phyloP scores from a whole-genome alignment of 208 protist species.

The Leishmania braziliensis region DNA sequence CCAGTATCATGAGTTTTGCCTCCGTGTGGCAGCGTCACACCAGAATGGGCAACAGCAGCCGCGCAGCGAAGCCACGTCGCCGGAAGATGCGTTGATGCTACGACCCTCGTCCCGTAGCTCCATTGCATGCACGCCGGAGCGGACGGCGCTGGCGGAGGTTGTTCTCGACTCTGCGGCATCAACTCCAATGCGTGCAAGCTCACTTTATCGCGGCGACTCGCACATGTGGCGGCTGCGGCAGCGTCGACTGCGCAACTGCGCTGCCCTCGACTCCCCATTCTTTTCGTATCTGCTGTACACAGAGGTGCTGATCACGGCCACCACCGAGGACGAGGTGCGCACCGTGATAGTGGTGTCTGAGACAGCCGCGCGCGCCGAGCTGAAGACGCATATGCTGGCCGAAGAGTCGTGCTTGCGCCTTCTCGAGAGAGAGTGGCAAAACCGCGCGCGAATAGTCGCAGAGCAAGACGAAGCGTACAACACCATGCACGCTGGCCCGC shows the following conservation, averaged over 20 bases:
- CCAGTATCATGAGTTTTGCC: slow-evolving; percentile 51
- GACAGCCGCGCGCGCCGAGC: slow-evolving; percentile 1
- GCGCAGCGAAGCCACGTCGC: background rate
- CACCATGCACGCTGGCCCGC: slow-evolving; percentile 12
- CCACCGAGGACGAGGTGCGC: slow-evolving; percentile 34
- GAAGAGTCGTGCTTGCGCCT: slow-evolving; percentile 7
- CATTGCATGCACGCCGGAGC: background rate
- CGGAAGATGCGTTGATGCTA: too few species aligned
- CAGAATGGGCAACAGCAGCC: background rate
- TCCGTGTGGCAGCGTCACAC: slow-evolving; percentile 22
- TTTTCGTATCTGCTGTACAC: slow-evolving; percentile 44
- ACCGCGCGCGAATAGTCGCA: slow-evolving; percentile 11
- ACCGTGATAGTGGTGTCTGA: slow-evolving; percentile 16
- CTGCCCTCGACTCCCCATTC: slow-evolving; percentile 48
- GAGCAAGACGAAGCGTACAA: slow-evolving; percentile 7
- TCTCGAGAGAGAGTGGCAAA: background rate
- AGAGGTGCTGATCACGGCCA: slow-evolving; percentile 28
- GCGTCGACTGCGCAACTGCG: slow-evolving; percentile 33
- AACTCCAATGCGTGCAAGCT: background rate
- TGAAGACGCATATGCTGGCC: slow-evolving; percentile 4
- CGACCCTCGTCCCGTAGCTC: background rate
- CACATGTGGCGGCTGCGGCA: slow-evolving; percentile 29
- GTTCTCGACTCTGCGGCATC: background rate
- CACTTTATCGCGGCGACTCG: background rate
- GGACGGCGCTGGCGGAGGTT: background rate